These are phyloP conservation scores for Achaetomium macrosporum DNA, from an alignment of 2,329 filamentous ascomycete genomes.

Conservation along the genomic window DNA sequence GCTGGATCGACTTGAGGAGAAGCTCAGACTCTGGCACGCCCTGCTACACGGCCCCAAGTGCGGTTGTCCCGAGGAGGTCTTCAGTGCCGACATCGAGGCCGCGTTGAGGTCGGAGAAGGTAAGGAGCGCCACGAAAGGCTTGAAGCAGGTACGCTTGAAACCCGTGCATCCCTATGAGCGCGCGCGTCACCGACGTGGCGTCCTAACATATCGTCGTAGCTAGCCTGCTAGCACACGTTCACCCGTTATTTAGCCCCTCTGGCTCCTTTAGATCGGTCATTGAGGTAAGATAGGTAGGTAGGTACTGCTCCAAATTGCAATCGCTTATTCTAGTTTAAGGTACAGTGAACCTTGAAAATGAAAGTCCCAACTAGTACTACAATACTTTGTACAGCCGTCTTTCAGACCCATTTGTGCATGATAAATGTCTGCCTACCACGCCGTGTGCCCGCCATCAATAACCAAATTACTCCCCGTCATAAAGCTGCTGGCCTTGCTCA, in stretches of 20 bases:
- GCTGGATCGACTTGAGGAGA: neutral
- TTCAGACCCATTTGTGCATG: too few species aligned
- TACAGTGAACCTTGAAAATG: too few species aligned
- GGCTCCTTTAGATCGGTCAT: too few species aligned
- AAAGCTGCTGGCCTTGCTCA: constrained; percentile 61
- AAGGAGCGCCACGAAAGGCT: neutral
- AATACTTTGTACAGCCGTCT: too few species aligned
- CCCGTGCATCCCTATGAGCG: neutral
- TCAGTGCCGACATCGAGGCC: neutral
- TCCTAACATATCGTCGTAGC: too few species aligned
- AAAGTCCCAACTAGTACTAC: too few species aligned
- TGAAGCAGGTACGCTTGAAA: neutral
- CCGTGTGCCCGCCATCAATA: constrained; percentile 64
- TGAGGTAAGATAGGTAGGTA: too few species aligned
- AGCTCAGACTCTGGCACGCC: neutral
- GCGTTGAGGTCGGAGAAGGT: neutral
- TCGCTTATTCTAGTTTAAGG: too few species aligned
- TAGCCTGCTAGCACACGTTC: neutral
- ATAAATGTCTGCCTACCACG: constrained; percentile 46
- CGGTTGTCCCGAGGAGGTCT: neutral
- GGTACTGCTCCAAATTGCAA: too few species aligned
- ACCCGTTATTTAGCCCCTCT: neutral
- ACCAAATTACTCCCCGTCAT: constrained; percentile 65
- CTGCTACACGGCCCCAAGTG: neutral
- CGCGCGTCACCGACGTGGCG: too few species aligned